Evolutionary conservation across 495 filamentous ascomycete species (phyloP).

Genomic region (Aspergillus bridgeri): DNA sequence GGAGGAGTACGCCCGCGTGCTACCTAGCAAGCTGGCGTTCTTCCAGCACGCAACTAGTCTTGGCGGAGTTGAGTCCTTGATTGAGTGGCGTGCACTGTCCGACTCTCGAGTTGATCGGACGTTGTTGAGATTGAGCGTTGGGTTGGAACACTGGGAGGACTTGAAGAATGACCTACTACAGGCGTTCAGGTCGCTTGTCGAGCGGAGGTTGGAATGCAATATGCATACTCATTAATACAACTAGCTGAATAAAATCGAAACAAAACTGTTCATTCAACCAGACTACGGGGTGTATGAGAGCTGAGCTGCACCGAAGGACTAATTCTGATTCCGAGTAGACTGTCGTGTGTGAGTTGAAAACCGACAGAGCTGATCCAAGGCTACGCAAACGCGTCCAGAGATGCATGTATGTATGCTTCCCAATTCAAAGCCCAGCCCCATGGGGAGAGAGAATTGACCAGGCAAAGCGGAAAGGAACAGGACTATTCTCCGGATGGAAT

Average conservation of each 20-base stretch:
- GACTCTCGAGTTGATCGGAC: conserved; percentile 63
- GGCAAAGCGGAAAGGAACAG: conserved; percentile 29
- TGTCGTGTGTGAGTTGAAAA: no score
- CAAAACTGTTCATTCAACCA: no score
- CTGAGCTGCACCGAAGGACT: no score
- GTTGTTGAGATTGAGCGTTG: conserved; percentile 72
- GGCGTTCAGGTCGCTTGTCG: conserved; percentile 42
- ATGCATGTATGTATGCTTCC: conserved; percentile 34
- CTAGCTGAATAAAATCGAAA: no score
- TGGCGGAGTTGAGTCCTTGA: conserved; percentile 85
- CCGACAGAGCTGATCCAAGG: not conserved
- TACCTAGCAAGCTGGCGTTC: conserved; percentile 68
- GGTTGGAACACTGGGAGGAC: conserved; percentile 76
- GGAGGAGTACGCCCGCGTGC: conserved; percentile 52
- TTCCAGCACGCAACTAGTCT: conserved; percentile 89
- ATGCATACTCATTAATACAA: no score
- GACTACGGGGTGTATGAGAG: no score
- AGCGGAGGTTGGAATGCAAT: not conserved
- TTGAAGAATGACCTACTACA: conserved; percentile 64
- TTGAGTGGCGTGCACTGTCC: conserved; percentile 63
- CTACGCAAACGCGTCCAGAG: not conserved
- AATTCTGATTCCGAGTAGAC: no score
- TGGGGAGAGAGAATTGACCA: conserved; percentile 12
- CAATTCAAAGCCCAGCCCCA: conserved; percentile 26
- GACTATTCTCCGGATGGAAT: conserved; percentile 48